Base-by-base conservation (phyloP, 2,329 filamentous ascomycete genomes). In the Ambrosiella xylebori region DNA sequence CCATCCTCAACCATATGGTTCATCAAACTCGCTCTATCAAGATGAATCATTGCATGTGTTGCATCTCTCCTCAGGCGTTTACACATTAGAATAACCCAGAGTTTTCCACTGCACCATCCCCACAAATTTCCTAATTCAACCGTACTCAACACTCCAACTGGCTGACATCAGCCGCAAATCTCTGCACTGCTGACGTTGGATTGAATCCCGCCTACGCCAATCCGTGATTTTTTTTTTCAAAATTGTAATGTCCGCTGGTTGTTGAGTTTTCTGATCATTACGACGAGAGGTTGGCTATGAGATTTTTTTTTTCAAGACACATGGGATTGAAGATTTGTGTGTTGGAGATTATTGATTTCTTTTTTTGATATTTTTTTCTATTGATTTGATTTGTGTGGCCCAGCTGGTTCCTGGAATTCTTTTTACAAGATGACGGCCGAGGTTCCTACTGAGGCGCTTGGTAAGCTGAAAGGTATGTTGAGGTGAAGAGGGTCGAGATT, bases 371-470 rank as follows among this genome's bases (percentile, higher is more conserved):
- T 17, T 17, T 47, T n/a, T 47, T n/a, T n/a, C n/a, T n/a, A 8
- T 47, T 13, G 9, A 17, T 15, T 7, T 41, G 11, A 11, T 41
- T 41, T 41, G 40, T 41, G 8, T n/a, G 17, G 8, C 4, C 17
- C 3, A 36, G 19, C 47, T 51, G 19, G 47, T 51, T 11, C 35
- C 47, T 36, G 47, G 19, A 35, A 19, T 51, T 11, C 17, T 27
- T n/a, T 19, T 19, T 15, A 27, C 17, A 65, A 61, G 47, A 65
- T 65, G 64, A 64, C 64, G 62, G 63, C 62, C 41, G 63, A 65
- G 63, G 62, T 61, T 62, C 62, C 64, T 59, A 62, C 64, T 52
- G 64, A 66, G 62, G 64, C 62, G 60, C 64, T 65, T 58, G 63
- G 65, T 56, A 64, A 64, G 63, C 64, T 66, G 54, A 63, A 59